Percentiles rank a stretch among this genome's conserved stretches.
These are phyloP conservation scores for Iris pallida DNA, from an alignment of 116 monocot species.

Conservation along the genomic window DNA sequence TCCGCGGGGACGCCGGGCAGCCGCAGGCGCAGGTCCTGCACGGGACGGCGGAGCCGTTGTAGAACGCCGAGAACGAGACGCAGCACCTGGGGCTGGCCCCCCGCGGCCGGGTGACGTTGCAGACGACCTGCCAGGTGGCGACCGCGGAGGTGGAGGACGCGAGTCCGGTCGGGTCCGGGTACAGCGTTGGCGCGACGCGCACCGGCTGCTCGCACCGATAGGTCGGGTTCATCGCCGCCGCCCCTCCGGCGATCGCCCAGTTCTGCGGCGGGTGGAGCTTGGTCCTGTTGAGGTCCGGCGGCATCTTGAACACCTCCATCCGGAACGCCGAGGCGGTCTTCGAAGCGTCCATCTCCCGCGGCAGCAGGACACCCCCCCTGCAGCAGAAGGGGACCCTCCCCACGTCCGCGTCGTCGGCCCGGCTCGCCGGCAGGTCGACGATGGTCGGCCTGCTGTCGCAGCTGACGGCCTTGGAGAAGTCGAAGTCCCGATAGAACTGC, in stretches of 20 bases:
- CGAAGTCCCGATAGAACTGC: constrained; percentile 49
- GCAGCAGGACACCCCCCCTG: constrained; percentile 70
- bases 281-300: constrained; percentile 77
- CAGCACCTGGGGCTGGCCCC: constrained; percentile 65
- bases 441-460: constrained; percentile 57
- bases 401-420: constrained; percentile 41
- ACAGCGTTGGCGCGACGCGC: constrained; percentile 49
- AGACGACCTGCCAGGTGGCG: constrained; percentile 83
- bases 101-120: constrained; percentile 60
- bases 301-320: constrained; percentile 95
- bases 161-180: constrained; percentile 65
- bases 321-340: constrained; percentile 68
- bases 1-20: constrained; percentile 20
- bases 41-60: constrained; percentile 82
- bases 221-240: constrained; percentile 51
- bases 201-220: constrained; percentile 60
- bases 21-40: constrained; percentile 94
- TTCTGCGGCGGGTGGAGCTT: constrained; percentile 46
- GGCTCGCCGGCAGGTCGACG: constrained; percentile 54
- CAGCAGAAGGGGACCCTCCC: constrained; percentile 76
- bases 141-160: constrained; percentile 46
- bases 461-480: constrained; percentile 61
- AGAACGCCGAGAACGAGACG: constrained; percentile 85
- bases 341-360: constrained; percentile 49
- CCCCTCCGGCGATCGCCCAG: constrained; percentile 52